Evolutionary conservation across 2,329 filamentous ascomycete genomes (phyloP).

Genomic region (Karstenula rhodostoma): DNA sequence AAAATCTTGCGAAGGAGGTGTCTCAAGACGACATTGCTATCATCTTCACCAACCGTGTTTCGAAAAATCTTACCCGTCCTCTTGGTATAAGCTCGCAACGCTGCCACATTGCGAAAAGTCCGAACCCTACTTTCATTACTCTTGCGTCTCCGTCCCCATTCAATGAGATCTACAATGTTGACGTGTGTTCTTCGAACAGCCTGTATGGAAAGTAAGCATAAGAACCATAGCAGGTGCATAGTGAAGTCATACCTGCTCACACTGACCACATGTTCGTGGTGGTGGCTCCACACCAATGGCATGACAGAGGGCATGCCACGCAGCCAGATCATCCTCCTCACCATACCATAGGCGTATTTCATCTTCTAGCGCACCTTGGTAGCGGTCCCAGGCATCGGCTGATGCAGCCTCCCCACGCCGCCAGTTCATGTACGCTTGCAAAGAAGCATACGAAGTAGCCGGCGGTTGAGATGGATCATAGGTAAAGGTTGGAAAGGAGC

Average conservation of each 20-base stretch:
- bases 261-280: constrained; percentile 18
- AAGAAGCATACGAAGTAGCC: constrained; percentile 36
- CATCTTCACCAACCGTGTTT: constrained; percentile 16
- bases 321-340: constrained; percentile 19
- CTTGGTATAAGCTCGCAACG: constrained; percentile 17
- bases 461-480: constrained; percentile 17
- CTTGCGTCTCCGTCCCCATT: constrained; percentile 18
- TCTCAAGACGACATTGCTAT: constrained; percentile 23
- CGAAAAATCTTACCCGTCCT: constrained; percentile 21
- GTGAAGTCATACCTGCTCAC: constrained; percentile 17
- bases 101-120: constrained; percentile 19
- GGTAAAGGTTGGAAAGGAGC: constrained; percentile 15
- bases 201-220: constrained; percentile 14
- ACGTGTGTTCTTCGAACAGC: constrained; percentile 24
- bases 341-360: constrained; percentile 27
- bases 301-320: constrained; percentile 25
- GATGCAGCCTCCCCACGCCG: constrained; percentile 13
- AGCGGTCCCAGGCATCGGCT: constrained; percentile 19
- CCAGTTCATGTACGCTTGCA: constrained; percentile 26
- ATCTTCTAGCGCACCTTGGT: constrained; percentile 21
- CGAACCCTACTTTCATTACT: constrained; percentile 10
- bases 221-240: background rate
- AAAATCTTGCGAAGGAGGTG: constrained; percentile 23
- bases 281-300: constrained; percentile 21
- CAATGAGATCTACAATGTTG: constrained; percentile 25